phyloP scores from a whole-genome alignment of 139 green algal species.

The Chlorella sp. region DNA sequence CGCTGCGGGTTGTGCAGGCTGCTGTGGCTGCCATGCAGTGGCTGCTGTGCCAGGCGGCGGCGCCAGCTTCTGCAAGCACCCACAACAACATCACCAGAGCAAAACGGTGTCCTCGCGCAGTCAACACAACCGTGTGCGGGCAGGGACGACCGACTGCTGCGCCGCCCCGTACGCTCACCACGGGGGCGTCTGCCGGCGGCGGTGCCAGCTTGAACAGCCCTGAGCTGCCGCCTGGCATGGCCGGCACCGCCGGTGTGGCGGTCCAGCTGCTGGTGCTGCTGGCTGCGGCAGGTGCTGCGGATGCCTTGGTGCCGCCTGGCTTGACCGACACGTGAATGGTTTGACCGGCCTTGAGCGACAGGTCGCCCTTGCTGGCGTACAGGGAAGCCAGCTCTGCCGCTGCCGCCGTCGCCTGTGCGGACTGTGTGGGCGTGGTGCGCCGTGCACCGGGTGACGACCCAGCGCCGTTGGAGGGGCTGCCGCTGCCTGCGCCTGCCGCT shows the following conservation, averaged over 20 bases:
- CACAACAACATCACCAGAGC: no score
- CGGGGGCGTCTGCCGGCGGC: neutral
- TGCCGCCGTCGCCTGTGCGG: slow-evolving; percentile 9
- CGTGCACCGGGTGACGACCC: neutral
- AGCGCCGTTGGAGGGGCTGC: neutral
- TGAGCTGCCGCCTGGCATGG: neutral
- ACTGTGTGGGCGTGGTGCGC: neutral
- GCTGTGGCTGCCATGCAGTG: neutral
- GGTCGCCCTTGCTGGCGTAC: slow-evolving; percentile 43
- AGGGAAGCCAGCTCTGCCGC: slow-evolving; percentile 23
- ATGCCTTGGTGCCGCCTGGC: neutral
- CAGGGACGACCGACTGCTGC: neutral
- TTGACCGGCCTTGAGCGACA: slow-evolving; percentile 68
- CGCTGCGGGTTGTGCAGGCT: neutral
- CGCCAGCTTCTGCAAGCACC: neutral
- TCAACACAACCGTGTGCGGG: no score
- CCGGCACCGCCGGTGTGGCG: neutral
- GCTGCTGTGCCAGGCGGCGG: neutral
- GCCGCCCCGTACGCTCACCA: neutral
- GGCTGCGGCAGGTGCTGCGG: neutral
- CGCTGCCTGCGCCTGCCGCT: neutral
- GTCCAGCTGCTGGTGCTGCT: neutral
- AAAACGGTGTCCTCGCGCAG: no score
- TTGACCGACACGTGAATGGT: slow-evolving; percentile 37
- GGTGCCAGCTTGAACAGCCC: slow-evolving; percentile 7